phyloP scores from a whole-genome alignment of 495 filamentous ascomycete genomes.

The Cudoniella acicularis region DNA sequence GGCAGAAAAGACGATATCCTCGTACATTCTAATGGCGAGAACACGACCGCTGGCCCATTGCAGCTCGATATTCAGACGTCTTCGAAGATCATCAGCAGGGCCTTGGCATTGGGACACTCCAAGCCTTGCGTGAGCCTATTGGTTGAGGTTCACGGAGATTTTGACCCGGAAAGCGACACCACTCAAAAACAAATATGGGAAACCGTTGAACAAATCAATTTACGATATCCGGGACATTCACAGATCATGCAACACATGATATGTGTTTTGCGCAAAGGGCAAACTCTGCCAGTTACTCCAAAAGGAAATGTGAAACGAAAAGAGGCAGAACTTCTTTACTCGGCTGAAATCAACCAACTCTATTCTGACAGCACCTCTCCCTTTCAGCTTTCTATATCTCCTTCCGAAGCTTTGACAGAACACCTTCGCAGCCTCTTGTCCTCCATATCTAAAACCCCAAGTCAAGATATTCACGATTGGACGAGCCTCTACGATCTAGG shows the following conservation, averaged over 20 bases:
- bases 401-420: constrained; percentile 3
- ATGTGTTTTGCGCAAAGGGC: constrained; percentile 17
- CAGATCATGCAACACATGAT: constrained; percentile 20
- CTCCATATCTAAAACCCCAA: constrained; percentile 8
- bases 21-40: constrained; percentile 25
- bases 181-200: constrained; percentile 13
- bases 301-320: constrained; percentile 27
- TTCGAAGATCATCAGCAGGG: constrained; percentile 21
- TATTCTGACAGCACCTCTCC: not conserved
- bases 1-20: constrained; percentile 26
- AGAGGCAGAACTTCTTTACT: constrained; percentile 16
- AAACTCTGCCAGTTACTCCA: constrained; percentile 19
- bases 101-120: constrained; percentile 23
- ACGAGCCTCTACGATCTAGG: constrained; percentile 24
- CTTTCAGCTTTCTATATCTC: not conserved
- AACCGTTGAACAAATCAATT: constrained; percentile 17
- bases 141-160: constrained; percentile 18
- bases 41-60: constrained; percentile 19
- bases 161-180: constrained; percentile 1
- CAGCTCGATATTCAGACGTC: constrained; percentile 25
- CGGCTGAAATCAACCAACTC: constrained; percentile 10
- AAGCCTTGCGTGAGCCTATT: constrained; percentile 18
- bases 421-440: constrained; percentile 16
- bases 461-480: constrained; percentile 16
- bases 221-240: constrained; percentile 19